Conservation (phyloP, 1,284 basidiomycete species). For the Sanghuangporus sanghuang region DNA sequence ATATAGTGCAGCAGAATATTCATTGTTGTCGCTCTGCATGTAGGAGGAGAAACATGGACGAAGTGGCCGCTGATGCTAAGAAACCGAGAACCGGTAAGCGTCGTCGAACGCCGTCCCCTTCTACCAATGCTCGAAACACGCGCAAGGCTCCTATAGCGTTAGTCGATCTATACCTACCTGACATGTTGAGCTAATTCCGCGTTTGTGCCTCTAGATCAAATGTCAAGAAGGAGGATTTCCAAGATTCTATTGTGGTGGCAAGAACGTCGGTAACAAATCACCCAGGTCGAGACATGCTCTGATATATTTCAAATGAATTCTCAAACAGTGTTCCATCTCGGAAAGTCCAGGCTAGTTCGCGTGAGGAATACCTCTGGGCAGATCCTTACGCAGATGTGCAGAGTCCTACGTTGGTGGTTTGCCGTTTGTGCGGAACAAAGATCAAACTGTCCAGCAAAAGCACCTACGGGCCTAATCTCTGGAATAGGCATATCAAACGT, state of each 20-base stretch:
- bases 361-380: constrained; percentile 44
- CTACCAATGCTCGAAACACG: too few species aligned
- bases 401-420: constrained; percentile 47
- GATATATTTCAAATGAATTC: too few species aligned
- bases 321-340: not conserved
- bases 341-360: constrained; percentile 8
- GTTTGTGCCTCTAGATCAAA: not conserved
- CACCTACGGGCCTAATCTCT: constrained; percentile 59
- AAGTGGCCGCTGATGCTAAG: too few species aligned
- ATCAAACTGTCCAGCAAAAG: constrained; percentile 68
- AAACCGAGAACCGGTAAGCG: too few species aligned
- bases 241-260: too few species aligned
- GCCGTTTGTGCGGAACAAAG: constrained; percentile 45
- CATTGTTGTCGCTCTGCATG: too few species aligned
- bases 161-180: not conserved
- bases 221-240: not conserved
- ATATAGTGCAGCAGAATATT: too few species aligned
- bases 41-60: too few species aligned
- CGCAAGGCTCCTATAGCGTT: too few species aligned
- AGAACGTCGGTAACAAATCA: too few species aligned
- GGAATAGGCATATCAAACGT: constrained; percentile 54
- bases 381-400: constrained; percentile 48
- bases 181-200: not conserved
- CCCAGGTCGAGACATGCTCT: too few species aligned
- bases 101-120: too few species aligned